These are phyloP conservation scores for Nowakowskiella sp. DNA, from an alignment of 192 early-diverging fungal genomes.

Conservation along the genomic window DNA sequence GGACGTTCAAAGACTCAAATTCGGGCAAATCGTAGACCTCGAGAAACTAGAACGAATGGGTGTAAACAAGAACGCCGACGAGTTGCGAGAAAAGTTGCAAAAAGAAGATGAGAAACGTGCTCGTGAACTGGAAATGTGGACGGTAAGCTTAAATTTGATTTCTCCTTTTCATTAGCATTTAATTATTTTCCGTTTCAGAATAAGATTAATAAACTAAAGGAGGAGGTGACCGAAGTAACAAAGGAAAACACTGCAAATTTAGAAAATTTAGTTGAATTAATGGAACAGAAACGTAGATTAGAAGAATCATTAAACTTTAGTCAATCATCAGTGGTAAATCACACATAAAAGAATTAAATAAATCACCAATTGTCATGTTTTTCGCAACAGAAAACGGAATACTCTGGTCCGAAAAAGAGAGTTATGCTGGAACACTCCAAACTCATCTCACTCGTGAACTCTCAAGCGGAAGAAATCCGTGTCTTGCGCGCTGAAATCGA, in stretches of 20 bases:
- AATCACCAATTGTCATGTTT: too few species aligned
- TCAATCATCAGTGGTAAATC: slow-evolving; percentile 41
- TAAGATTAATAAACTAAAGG: slow-evolving; percentile 29
- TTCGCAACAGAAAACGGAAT: slow-evolving; percentile 37
- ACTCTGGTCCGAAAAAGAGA: slow-evolving; percentile 37
- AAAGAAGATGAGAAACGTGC: slow-evolving; percentile 43
- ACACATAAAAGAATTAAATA: neutral
- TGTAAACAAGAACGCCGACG: slow-evolving; percentile 53
- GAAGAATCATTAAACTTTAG: slow-evolving; percentile 41
- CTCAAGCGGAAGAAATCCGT: slow-evolving; percentile 43
- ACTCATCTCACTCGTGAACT: slow-evolving; percentile 36
- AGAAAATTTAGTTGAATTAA: slow-evolving; percentile 37
- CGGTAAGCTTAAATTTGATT: slow-evolving; percentile 23
- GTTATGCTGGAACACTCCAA: slow-evolving; percentile 43
- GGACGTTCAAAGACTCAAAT: slow-evolving; percentile 62
- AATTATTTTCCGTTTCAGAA: too few species aligned
- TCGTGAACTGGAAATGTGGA: slow-evolving; percentile 34
- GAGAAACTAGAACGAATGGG: slow-evolving; percentile 56
- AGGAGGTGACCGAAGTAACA: slow-evolving; percentile 35
- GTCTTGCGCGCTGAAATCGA: slow-evolving; percentile 45
- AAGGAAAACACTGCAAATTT: slow-evolving; percentile 43
- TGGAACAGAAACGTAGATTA: slow-evolving; percentile 31
- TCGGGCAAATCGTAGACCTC: slow-evolving; percentile 53
- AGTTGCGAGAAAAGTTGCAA: slow-evolving; percentile 48
- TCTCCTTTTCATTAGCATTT: too few species aligned